Evolutionary conservation across 306 rosid genomes (phyloP).

Genomic region (Canavalia ensiformis): DNA sequence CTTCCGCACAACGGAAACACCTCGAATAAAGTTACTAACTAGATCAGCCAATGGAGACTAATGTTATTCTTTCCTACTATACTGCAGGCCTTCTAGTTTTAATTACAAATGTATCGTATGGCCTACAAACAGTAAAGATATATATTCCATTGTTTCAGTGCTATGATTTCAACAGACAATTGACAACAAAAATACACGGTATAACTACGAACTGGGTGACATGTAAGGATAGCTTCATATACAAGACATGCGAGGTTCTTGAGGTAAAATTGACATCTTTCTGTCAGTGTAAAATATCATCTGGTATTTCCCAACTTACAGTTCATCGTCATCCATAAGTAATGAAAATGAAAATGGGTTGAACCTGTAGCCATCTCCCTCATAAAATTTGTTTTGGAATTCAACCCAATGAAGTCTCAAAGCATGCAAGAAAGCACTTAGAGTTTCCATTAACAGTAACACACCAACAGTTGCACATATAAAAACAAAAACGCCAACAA

Average conservation of each 20-base stretch:
- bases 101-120: neutral
- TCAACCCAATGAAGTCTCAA: constrained; percentile 98
- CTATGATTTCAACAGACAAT: neutral
- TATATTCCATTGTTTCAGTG: constrained; percentile 6
- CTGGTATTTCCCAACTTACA: constrained; percentile 33
- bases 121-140: constrained; percentile 6
- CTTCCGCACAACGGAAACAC: neutral
- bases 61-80: neutral
- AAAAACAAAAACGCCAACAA: constrained; percentile 79
- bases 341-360: constrained; percentile 73
- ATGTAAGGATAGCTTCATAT: constrained; percentile 6
- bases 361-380: constrained; percentile 94
- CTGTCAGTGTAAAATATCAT: constrained; percentile 1
- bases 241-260: constrained; percentile 21
- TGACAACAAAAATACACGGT: neutral
- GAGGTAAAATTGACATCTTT: constrained; percentile 27
- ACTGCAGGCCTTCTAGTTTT: constrained; percentile 3
- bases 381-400: constrained; percentile 94
- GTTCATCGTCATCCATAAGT: constrained; percentile 67
- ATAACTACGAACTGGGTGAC: constrained; percentile 9
- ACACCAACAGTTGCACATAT: constrained; percentile 89
- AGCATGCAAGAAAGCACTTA: constrained; percentile 97
- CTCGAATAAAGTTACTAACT: neutral
- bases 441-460: constrained; percentile 86
- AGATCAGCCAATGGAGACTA: neutral